A percentile compares a stretch with the other conserved stretches of the same genome.
These are phyloP conservation scores for Pisolithus orientalis DNA, from an alignment of 768 basidiomycete genomes.

Conservation along the genomic window DNA sequence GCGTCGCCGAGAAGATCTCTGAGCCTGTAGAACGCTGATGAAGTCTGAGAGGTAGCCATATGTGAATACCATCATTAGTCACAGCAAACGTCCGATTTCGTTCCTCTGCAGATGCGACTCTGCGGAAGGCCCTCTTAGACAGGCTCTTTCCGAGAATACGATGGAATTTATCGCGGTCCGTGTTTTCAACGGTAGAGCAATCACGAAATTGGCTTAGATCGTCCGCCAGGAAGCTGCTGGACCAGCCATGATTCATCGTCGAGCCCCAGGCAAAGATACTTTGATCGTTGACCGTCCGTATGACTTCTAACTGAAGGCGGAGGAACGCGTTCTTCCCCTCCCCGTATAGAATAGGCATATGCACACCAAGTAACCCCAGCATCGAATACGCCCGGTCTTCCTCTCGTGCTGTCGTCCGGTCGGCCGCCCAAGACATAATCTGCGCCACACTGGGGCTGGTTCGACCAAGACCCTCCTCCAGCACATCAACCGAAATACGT, in stretches of 20 bases:
- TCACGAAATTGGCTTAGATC: background rate
- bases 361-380: background rate
- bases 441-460: slow-evolving; percentile 1
- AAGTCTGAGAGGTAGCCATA: background rate
- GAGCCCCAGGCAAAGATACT: slow-evolving; percentile 7
- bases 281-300: slow-evolving; percentile 5
- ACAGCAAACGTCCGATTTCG: background rate
- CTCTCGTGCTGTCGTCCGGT: slow-evolving; percentile 9
- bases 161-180: background rate
- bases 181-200: background rate
- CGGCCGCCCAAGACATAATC: slow-evolving; percentile 13
- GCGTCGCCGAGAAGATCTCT: background rate
- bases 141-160: background rate
- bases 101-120: background rate
- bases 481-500: background rate
- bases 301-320: slow-evolving; percentile 10
- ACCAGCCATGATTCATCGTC: background rate
- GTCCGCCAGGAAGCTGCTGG: background rate
- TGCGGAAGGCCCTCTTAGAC: background rate
- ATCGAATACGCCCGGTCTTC: slow-evolving; percentile 10
- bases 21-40: background rate
- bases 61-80: background rate
- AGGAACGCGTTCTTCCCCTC: slow-evolving; percentile 14
- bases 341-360: background rate
- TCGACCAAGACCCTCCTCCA: background rate